Evolutionary conservation across 2,329 filamentous ascomycete genomes (phyloP).

Genomic region (Ophiostoma novo-ulmi): DNA sequence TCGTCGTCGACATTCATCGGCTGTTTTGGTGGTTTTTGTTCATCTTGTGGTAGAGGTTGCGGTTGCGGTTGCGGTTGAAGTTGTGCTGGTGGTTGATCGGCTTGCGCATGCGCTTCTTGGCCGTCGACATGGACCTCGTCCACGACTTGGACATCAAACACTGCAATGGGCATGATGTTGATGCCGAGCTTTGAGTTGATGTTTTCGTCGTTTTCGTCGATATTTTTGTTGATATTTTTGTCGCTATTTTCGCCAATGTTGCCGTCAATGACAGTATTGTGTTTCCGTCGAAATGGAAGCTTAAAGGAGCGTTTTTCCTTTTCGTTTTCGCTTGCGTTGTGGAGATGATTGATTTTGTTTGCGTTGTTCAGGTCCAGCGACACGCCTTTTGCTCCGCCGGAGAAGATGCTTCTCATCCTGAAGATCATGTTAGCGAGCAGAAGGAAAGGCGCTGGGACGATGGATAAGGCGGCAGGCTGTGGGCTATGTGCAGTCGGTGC

Average conservation of each 20-base stretch:
- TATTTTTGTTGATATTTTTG: neutral
- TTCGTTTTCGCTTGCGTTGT: neutral
- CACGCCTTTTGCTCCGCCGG: neutral
- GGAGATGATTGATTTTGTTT: neutral
- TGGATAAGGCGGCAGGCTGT: neutral
- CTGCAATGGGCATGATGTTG: neutral
- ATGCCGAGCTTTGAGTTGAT: neutral
- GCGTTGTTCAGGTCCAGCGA: neutral
- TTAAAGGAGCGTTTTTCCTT: neutral
- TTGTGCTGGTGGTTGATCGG: neutral
- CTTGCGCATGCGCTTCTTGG: neutral
- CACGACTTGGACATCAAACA: neutral
- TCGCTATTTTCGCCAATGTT: neutral
- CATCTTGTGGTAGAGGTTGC: too few species aligned
- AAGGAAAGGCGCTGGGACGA: neutral
- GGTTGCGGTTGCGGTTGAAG: neutral
- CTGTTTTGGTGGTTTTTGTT: neutral
- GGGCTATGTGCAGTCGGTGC: neutral
- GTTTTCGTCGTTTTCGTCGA: neutral
- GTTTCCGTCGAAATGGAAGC: neutral
- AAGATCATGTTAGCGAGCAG: neutral
- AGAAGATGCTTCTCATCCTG: neutral
- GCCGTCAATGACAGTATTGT: neutral
- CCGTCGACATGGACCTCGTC: neutral
- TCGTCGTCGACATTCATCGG: slow-evolving; percentile 11